Percentiles rank a stretch among this genome's conserved stretches.
phyloP scores from a whole-genome alignment of 2,329 filamentous ascomycete genomes.

The Clonostachys sp. region DNA sequence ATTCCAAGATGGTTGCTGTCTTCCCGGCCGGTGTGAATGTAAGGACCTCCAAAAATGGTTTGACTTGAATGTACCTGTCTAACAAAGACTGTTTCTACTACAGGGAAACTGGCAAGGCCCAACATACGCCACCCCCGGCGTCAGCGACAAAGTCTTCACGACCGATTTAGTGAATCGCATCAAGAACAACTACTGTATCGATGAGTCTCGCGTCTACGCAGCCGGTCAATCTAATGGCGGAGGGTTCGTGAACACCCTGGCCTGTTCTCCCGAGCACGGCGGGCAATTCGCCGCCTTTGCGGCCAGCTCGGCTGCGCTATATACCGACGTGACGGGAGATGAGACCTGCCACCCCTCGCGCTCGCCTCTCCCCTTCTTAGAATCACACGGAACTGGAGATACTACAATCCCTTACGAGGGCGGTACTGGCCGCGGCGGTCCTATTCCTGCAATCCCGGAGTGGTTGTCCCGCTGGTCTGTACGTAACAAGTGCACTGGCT shows the following conservation, averaged over 20 bases:
- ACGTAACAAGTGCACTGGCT: constrained; percentile 8
- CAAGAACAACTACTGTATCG: constrained; percentile 28
- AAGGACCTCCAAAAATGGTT: background rate
- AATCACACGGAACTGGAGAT: constrained; percentile 1
- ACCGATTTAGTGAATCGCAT: constrained; percentile 32
- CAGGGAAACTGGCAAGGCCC: constrained; percentile 33
- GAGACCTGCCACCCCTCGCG: constrained; percentile 23
- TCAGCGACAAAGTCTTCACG: constrained; percentile 35
- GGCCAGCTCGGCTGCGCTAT: constrained; percentile 32
- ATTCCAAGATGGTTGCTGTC: constrained; percentile 28
- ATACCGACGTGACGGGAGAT: constrained; percentile 21
- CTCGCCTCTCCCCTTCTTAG: constrained; percentile 2
- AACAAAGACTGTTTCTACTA: background rate
- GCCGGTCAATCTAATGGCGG: constrained; percentile 38
- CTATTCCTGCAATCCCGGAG: constrained; percentile 35
- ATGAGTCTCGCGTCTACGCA: constrained; percentile 33
- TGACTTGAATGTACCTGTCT: background rate
- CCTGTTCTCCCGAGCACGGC: constrained; percentile 28
- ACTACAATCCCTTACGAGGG: background rate
- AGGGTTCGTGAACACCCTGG: constrained; percentile 34
- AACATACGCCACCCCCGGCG: constrained; percentile 22
- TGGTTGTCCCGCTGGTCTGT: constrained; percentile 30
- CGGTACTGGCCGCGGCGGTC: constrained; percentile 32
- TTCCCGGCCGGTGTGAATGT: constrained; percentile 39
- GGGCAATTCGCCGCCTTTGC: constrained; percentile 34